Conservation (phyloP, 2,329 filamentous ascomycete species). For the Sclerotinia trifoliorum region DNA sequence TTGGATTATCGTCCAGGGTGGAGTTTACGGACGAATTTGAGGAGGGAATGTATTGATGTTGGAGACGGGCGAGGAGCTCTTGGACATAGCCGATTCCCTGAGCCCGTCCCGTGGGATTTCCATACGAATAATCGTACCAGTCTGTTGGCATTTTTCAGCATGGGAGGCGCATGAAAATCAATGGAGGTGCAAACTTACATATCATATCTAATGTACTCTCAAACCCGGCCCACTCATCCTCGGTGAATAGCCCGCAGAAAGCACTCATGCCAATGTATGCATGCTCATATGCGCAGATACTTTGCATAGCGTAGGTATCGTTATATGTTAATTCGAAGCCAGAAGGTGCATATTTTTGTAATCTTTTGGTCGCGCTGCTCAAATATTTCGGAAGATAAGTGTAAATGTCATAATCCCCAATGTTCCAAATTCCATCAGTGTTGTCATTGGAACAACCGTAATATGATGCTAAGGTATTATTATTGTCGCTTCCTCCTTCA, state of each 20-base stretch:
- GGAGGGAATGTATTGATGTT: constrained; percentile 63
- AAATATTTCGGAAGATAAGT: constrained; percentile 50
- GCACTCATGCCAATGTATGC: constrained; percentile 50
- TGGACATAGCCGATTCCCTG: constrained; percentile 85
- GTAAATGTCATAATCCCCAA: constrained; percentile 46
- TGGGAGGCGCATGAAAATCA: not conserved
- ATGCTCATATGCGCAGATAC: constrained; percentile 54
- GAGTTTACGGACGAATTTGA: constrained; percentile 69
- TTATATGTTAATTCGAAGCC: constrained; percentile 50
- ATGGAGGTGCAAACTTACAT: constrained; percentile 43
- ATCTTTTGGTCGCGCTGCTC: constrained; percentile 45
- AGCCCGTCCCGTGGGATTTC: constrained; percentile 76
- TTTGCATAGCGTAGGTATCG: constrained; percentile 53
- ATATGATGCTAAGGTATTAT: constrained; percentile 54
- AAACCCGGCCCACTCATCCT: constrained; percentile 54
- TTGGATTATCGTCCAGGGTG: constrained; percentile 65
- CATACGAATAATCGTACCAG: constrained; percentile 71
- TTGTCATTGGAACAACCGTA: constrained; percentile 49
- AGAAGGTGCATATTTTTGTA: constrained; percentile 48
- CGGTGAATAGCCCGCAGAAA: constrained; percentile 55
- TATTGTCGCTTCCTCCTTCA: constrained; percentile 51
- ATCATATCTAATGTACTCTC: constrained; percentile 53
- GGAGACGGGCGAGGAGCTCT: constrained; percentile 78
- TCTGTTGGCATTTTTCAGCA: constrained; percentile 26
- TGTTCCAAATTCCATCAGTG: constrained; percentile 24